A percentile compares a stretch with the other conserved stretches of the same genome.
phyloP scores from a whole-genome alignment of 2,329 filamentous ascomycete species.

The Aspergillus terreus region DNA sequence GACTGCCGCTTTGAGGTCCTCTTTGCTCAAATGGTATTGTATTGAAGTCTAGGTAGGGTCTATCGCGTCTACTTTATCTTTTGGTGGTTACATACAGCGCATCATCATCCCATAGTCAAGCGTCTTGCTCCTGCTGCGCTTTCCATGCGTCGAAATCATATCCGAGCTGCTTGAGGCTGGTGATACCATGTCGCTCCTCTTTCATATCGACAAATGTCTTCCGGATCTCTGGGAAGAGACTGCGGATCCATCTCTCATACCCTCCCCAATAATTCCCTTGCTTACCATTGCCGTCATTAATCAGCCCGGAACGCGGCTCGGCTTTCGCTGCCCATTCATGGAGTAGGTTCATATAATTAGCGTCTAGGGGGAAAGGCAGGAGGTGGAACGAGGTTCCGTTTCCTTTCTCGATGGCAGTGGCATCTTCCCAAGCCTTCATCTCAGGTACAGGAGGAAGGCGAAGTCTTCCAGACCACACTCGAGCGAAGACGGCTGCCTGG shows the following conservation, averaged over 20 bases:
- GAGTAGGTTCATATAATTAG: constrained; percentile 43
- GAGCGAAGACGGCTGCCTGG: constrained; percentile 72
- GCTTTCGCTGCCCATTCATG: constrained; percentile 42
- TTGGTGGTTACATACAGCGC: no score
- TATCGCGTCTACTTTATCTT: constrained; percentile 1
- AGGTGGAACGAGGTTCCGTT: constrained; percentile 52
- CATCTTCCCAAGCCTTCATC: constrained; percentile 67
- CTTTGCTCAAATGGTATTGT: neutral
- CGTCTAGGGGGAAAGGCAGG: constrained; percentile 47
- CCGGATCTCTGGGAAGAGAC: constrained; percentile 65
- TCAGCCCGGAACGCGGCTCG: constrained; percentile 32
- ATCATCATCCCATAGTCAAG: neutral
- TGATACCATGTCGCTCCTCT: constrained; percentile 54
- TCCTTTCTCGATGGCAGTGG: constrained; percentile 41
- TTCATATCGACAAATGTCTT: constrained; percentile 66
- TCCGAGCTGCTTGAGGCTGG: constrained; percentile 67
- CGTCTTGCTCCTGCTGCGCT: constrained; percentile 13
- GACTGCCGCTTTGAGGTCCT: neutral
- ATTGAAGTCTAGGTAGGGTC: neutral
- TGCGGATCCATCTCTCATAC: constrained; percentile 68
- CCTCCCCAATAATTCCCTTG: constrained; percentile 68
- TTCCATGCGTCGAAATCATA: constrained; percentile 53
- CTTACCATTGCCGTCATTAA: constrained; percentile 56
- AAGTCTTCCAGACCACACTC: constrained; percentile 71
- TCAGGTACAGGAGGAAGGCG: constrained; percentile 57